Evolutionary conservation across 305 asterid species (phyloP).

Genomic region (Fraxinus baroniana): DNA sequence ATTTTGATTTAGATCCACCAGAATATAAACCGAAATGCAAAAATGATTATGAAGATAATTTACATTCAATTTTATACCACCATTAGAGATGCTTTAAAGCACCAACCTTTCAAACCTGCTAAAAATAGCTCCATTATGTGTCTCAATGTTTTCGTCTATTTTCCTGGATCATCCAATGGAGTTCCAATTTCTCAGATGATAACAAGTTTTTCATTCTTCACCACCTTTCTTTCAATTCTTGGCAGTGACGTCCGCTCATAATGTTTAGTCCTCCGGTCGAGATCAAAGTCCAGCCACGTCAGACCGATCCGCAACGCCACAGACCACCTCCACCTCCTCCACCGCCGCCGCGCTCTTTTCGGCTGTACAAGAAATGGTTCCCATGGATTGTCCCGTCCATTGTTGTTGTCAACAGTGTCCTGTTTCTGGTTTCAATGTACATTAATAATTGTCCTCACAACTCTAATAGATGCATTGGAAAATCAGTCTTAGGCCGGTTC

Average conservation of each 20-base stretch:
- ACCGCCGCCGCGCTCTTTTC: conserved; percentile 28
- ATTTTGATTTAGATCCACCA: no score
- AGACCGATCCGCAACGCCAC: conserved; percentile 4
- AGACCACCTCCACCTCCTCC: conserved; percentile 23
- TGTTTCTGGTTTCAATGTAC: conserved; percentile 38
- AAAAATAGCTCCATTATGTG: background rate
- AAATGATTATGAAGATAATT: no score
- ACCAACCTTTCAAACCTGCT: background rate
- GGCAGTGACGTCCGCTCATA: conserved; percentile 17
- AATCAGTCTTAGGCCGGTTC: conserved; percentile 27
- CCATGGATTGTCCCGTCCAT: conserved; percentile 44
- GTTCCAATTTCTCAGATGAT: background rate
- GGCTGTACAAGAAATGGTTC: conserved; percentile 34
- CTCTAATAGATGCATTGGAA: conserved; percentile 29
- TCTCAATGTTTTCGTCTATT: background rate
- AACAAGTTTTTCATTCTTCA: background rate
- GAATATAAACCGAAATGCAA: no score
- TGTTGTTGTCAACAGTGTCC: conserved; percentile 23
- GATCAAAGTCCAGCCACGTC: conserved; percentile 52
- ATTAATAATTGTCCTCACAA: conserved; percentile 37
- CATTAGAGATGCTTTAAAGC: no score
- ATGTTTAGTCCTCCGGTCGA: conserved; percentile 66
- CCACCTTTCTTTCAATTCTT: background rate
- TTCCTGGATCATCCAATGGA: background rate
- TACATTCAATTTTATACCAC: no score